Conservation (phyloP, 495 filamentous ascomycete species). For the Neurospora africana region DNA sequence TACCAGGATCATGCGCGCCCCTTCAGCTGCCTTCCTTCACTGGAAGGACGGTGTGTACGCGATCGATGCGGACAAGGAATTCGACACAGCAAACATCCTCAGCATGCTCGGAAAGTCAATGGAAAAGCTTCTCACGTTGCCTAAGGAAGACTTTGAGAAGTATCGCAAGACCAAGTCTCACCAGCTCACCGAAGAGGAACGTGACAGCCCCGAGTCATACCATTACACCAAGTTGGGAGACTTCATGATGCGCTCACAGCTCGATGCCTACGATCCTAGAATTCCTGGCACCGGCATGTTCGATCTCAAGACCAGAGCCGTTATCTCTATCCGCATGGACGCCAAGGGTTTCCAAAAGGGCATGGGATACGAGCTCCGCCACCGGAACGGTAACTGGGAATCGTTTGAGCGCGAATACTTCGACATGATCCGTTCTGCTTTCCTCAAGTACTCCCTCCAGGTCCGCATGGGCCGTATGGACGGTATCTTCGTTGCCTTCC, state of each 20-base stretch:
- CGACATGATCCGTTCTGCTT: slow-evolving; percentile 91
- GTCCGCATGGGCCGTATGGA: slow-evolving; percentile 97
- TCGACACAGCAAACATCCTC: slow-evolving; percentile 72
- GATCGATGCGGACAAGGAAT: slow-evolving; percentile 97
- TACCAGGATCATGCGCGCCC: slow-evolving; percentile 57
- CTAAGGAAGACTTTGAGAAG: slow-evolving; percentile 70
- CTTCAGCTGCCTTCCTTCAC: slow-evolving; percentile 73
- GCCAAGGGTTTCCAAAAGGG: slow-evolving; percentile 58
- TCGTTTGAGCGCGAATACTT: slow-evolving; percentile 93
- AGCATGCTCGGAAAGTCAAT: slow-evolving; percentile 88
- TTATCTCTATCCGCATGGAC: slow-evolving; percentile 84
- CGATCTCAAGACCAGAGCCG: slow-evolving; percentile 91
- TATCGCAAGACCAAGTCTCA: slow-evolving; percentile 60
- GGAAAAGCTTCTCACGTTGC: slow-evolving; percentile 87
- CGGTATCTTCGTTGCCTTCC: slow-evolving; percentile 95
- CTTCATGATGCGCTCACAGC: slow-evolving; percentile 89
- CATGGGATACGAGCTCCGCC: slow-evolving; percentile 76
- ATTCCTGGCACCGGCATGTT: slow-evolving; percentile 92
- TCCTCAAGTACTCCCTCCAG: slow-evolving; percentile 94
- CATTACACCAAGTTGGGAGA: slow-evolving; percentile 86
- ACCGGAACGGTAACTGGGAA: slow-evolving; percentile 62
- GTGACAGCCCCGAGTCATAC: slow-evolving; percentile 58
- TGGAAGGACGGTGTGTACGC: slow-evolving; percentile 81
- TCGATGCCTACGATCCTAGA: slow-evolving; percentile 81
- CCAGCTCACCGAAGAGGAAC: slow-evolving; percentile 54